phyloP scores from a whole-genome alignment of 2,329 filamentous ascomycete genomes.

The Venturia effusa region DNA sequence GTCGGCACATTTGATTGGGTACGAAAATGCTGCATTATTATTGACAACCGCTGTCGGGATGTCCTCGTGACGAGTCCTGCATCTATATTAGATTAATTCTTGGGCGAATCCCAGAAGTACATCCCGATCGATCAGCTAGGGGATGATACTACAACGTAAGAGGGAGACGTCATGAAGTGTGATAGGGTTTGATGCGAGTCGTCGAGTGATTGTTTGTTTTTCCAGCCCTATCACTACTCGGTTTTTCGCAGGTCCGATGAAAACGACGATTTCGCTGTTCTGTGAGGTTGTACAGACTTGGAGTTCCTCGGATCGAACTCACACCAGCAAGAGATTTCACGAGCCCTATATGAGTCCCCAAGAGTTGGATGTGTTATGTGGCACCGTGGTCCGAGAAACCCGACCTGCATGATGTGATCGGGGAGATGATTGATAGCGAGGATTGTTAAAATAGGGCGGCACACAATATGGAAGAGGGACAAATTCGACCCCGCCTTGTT shows the following conservation, averaged over 20 bases:
- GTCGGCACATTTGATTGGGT: background rate
- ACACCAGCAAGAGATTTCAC: background rate
- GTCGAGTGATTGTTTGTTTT: background rate
- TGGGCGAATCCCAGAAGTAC: background rate
- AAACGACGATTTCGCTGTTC: background rate
- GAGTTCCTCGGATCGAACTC: background rate
- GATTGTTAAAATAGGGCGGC: background rate
- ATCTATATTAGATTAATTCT: constrained; percentile 1
- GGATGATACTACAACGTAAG: background rate
- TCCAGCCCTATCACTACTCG: background rate
- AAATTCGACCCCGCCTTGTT: background rate
- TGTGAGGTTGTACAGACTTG: background rate
- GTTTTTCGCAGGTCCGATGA: background rate
- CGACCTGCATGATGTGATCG: background rate
- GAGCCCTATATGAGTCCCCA: background rate
- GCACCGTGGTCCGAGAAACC: background rate
- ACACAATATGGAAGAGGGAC: background rate
- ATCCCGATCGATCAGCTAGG: background rate
- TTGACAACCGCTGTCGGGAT: background rate
- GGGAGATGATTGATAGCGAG: background rate
- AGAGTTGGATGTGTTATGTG: background rate
- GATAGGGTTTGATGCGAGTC: background rate
- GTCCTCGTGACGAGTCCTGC: background rate
- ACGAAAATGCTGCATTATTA: background rate
- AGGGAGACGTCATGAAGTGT: background rate